Conservation (phyloP, 164 flowering plant genomes). For the Stephania japonica region DNA sequence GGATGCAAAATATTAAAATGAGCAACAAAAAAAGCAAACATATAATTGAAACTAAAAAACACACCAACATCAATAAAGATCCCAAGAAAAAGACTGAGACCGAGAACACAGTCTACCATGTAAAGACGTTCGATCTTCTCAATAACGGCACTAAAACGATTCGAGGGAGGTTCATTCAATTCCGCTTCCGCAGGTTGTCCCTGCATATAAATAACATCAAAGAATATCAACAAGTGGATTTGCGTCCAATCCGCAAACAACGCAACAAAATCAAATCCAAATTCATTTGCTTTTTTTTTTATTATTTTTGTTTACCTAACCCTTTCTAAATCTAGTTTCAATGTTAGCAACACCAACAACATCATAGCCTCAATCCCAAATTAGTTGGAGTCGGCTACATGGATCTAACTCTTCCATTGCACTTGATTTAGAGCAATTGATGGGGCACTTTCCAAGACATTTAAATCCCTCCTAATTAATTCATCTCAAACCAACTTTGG, state of each 20-base stretch:
- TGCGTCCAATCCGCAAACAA: neutral
- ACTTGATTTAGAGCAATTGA: no score
- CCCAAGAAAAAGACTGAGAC: neutral
- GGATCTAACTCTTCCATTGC: no score
- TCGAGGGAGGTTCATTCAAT: slow-evolving; percentile 43
- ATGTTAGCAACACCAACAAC: no score
- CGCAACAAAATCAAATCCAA: neutral
- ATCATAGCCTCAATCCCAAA: no score
- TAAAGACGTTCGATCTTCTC: slow-evolving; percentile 97
- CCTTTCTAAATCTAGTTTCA: no score
- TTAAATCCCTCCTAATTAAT: no score
- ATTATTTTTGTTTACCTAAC: no score
- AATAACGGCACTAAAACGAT: slow-evolving; percentile 88
- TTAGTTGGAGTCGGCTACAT: no score
- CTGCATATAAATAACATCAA: slow-evolving; percentile 5
- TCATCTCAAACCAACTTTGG: no score
- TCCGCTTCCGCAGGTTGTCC: slow-evolving; percentile 45
- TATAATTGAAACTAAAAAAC: neutral
- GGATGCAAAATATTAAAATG: neutral
- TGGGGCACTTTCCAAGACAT: no score
- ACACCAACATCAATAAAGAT: neutral
- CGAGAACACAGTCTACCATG: slow-evolving; percentile 44
- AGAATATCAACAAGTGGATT: neutral
- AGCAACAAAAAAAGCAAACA: neutral
- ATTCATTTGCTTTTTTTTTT: no score